Conservation (phyloP, 1,284 basidiomycete genomes). For the Cutaneotrichosporon cyanovorans region DNA sequence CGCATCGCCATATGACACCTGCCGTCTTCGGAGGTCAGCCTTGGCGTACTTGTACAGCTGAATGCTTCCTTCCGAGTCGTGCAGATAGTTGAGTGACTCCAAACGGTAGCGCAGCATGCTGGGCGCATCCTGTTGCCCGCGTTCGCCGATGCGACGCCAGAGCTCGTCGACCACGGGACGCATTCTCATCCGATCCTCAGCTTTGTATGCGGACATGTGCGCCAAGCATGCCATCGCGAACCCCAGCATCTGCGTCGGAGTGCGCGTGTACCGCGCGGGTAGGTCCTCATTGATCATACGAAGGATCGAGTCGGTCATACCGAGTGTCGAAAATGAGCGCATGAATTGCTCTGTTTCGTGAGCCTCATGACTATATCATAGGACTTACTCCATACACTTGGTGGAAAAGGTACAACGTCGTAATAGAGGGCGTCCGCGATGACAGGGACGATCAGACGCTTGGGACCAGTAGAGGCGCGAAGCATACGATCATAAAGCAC, state of each 20-base stretch:
- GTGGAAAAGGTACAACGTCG: conserved; percentile 15
- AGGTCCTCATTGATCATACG: conserved; percentile 7
- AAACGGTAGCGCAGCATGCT: neutral
- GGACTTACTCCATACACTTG: conserved; percentile 20
- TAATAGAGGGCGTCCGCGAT: neutral
- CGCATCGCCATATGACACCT: neutral
- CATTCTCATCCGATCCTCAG: no score
- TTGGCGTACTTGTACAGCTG: neutral
- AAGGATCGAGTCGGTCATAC: neutral
- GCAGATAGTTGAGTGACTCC: neutral
- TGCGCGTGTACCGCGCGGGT: conserved; percentile 9
- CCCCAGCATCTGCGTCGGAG: neutral
- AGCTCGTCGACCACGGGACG: neutral
- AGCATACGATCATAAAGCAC: conserved; percentile 19
- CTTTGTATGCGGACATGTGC: neutral
- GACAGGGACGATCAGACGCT: conserved; percentile 11
- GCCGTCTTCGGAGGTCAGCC: neutral
- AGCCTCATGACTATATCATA: neutral
- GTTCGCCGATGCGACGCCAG: neutral
- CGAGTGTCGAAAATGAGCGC: neutral
- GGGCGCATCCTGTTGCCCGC: neutral
- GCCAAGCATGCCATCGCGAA: neutral
- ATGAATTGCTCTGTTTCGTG: conserved; percentile 1
- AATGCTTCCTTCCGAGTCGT: neutral
- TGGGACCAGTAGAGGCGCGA: conserved; percentile 17